phyloP scores from a whole-genome alignment of 1,284 basidiomycete genomes.

The Rhodotorula sp. region DNA sequence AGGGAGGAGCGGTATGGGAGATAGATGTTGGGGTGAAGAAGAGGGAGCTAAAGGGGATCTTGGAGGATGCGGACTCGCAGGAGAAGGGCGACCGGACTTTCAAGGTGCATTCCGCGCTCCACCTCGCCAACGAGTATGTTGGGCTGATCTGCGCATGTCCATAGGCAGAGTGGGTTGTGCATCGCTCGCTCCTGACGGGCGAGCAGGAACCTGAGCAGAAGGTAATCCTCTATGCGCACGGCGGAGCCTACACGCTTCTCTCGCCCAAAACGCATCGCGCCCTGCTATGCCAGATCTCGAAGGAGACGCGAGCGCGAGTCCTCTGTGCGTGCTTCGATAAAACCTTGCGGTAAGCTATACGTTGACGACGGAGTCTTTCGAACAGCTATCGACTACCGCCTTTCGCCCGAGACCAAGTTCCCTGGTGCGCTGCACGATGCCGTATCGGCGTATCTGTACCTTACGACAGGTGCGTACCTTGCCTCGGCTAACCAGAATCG shows the following conservation, averaged over 20 bases:
- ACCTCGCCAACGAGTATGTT: neutral
- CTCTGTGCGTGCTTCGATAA: slow-evolving; percentile 14
- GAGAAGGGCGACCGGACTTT: slow-evolving; percentile 16
- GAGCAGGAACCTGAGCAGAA: neutral
- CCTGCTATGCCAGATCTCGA: slow-evolving; percentile 10
- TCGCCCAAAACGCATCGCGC: slow-evolving; percentile 29
- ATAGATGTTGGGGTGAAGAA: slow-evolving; percentile 13
- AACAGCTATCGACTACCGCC: slow-evolving; percentile 35
- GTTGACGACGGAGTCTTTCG: neutral
- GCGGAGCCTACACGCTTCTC: slow-evolving; percentile 26
- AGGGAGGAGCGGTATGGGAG: slow-evolving; percentile 11
- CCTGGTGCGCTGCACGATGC: slow-evolving; percentile 52
- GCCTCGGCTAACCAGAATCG: no score
- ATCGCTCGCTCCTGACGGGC: slow-evolving; percentile 3
- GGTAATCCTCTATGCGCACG: slow-evolving; percentile 37
- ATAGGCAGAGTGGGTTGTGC: slow-evolving; percentile 29
- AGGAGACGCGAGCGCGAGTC: slow-evolving; percentile 9
- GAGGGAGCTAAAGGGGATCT: slow-evolving; percentile 10
- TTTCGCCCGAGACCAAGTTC: slow-evolving; percentile 36
- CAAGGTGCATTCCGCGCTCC: slow-evolving; percentile 1
- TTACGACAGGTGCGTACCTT: slow-evolving; percentile 19
- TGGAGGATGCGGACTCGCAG: slow-evolving; percentile 6
- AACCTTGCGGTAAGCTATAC: no score
- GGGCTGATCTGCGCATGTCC: neutral
- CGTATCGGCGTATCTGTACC: slow-evolving; percentile 48